Evolutionary conservation across 169 alveolate genomes (phyloP).

Genomic region (Plasmodium cynomolgi): DNA sequence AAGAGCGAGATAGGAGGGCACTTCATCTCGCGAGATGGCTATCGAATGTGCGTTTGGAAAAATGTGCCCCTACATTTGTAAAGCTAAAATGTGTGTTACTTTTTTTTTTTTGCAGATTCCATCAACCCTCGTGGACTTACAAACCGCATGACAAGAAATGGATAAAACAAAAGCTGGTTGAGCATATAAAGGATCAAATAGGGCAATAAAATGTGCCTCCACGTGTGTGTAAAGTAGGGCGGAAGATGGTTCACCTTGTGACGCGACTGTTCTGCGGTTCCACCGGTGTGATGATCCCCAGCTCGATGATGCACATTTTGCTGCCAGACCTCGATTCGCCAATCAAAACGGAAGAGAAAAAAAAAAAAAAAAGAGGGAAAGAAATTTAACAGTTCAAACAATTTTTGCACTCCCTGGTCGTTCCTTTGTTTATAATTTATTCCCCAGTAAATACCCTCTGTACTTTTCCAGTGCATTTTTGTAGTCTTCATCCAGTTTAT

Average conservation of each 20-base stretch:
- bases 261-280: not conserved
- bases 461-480: slow-evolving; percentile 62
- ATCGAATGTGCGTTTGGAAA: not conserved
- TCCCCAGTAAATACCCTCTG: slow-evolving; percentile 64
- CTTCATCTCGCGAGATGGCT: not conserved
- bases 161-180: slow-evolving; percentile 75
- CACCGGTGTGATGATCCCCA: not conserved
- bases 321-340: not conserved
- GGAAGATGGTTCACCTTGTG: not conserved
- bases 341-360: not conserved
- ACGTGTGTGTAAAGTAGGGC: not conserved
- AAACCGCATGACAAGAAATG: slow-evolving; percentile 72
- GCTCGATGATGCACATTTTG: not conserved
- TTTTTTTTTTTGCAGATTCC: slow-evolving; percentile 31
- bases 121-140: slow-evolving; percentile 55
- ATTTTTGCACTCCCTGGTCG: not conserved
- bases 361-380: slow-evolving; percentile 4
- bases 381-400: not conserved
- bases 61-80: not conserved
- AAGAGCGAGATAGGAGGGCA: not conserved
- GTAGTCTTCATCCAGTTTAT: slow-evolving; percentile 65
- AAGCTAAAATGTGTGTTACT: not conserved
- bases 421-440: slow-evolving; percentile 27
- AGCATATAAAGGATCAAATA: slow-evolving; percentile 73
- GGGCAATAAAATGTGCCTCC: slow-evolving; percentile 19